Conservation (phyloP, 495 filamentous ascomycete species). For the Xylaria intraflava region DNA sequence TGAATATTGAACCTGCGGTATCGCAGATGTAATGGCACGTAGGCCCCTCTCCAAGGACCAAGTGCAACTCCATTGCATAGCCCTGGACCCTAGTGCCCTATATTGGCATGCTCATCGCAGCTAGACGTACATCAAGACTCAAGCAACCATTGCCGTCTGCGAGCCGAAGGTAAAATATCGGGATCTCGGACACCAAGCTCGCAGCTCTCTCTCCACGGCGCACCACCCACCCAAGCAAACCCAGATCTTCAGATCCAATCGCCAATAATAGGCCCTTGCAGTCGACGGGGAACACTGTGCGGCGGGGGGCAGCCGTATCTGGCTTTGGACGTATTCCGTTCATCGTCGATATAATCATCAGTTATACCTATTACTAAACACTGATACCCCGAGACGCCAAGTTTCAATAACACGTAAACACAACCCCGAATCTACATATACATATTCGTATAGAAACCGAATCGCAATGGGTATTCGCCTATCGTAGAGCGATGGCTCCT, state of each 20-base stretch:
- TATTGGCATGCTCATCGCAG: not conserved
- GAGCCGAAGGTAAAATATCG: not conserved
- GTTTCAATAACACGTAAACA: not conserved
- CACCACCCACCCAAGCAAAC: not conserved
- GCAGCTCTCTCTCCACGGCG: not conserved
- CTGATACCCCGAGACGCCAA: not conserved
- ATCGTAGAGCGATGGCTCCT: slow-evolving; percentile 71
- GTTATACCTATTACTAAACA: not conserved
- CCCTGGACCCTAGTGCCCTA: not conserved
- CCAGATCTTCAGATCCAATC: not conserved
- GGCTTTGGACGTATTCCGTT: not conserved
- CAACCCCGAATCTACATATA: not conserved
- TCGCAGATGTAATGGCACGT: not conserved
- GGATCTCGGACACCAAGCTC: not conserved
- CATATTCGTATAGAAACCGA: not conserved
- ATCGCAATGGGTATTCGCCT: not conserved
- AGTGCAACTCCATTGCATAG: not conserved
- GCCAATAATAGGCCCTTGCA: not conserved
- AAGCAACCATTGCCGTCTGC: not conserved
- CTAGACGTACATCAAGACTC: not conserved
- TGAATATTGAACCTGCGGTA: not conserved
- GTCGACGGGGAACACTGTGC: not conserved
- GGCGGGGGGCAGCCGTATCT: not conserved
- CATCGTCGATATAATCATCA: not conserved
- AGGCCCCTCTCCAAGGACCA: not conserved